Evolutionary conservation across 1,284 basidiomycete species (phyloP), one percentile per base, ranked within the genome.

Genomic region (Ceratobasidium sp.): DNA sequence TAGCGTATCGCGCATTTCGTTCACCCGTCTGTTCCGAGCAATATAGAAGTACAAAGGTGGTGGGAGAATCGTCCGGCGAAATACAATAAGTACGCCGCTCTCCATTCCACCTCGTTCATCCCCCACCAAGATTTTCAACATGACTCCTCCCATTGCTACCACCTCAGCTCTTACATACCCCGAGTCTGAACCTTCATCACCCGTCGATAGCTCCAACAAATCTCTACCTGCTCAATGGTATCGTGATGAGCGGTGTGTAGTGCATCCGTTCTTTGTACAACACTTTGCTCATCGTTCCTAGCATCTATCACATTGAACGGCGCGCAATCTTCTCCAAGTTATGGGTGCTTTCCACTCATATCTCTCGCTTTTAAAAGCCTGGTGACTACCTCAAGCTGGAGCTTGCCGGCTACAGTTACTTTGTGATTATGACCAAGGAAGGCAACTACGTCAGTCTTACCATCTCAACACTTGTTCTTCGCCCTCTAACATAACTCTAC

Each of bases 251-350:
- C 44, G 72, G 72, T 66, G 51, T 42, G 53, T 55, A 33, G 4
- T 40, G n/a, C n/a, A n/a, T 15, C 39, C 10, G 12, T 40, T 20
- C 26, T 12, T 53, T 26, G 4, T 7, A n/a, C 40, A 23, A 60
- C 40, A 44, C 9, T 42, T n/a, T 28, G 3, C 42, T 42, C 5
- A 55, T 44, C 33, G 44, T n/a, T 28, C 42, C 26, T 75, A 75
- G 72, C 10, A 75, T 80, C 56, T 81, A 79, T 66, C 76, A 83
- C 53, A 80, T 83, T 7, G 83, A 83, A 66, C 81, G 82, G 42
- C 80, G 82, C 18, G 83, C 82, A 28, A 83, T 83, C 49, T 83
- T 83, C 77, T 81, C 81, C 40, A 81, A 83, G 70, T 77, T 80
- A 23, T 83, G 81, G 82, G 75, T 83, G 12, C 63, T 82, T 1